phyloP scores from a whole-genome alignment of 1,284 basidiomycete species.

The Pseudozyma tsukubaensis region DNA sequence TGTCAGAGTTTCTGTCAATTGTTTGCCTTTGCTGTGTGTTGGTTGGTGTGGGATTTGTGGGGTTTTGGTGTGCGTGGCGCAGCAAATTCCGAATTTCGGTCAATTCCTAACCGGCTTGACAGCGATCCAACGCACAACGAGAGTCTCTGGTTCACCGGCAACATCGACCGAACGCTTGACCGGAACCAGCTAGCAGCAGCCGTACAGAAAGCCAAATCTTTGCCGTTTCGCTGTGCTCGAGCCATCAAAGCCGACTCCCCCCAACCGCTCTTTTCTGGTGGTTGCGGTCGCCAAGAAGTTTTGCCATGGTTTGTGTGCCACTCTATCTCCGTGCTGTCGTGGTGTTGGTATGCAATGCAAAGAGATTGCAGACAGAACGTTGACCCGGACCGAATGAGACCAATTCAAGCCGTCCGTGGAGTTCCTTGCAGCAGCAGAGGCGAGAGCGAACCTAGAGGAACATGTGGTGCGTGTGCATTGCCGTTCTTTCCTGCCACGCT shows the following conservation, averaged over 20 bases:
- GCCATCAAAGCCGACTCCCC: not conserved
- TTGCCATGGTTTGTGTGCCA: not conserved
- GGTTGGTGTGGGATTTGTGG: too few species aligned
- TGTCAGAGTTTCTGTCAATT: too few species aligned
- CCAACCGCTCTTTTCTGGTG: not conserved
- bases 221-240: not conserved
- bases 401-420: too few species aligned
- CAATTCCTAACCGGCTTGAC: not conserved
- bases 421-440: not conserved
- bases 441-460: too few species aligned
- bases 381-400: too few species aligned
- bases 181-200: too few species aligned
- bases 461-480: too few species aligned
- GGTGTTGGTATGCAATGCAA: not conserved
- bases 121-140: not conserved
- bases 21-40: too few species aligned
- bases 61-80: too few species aligned
- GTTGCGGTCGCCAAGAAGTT: constrained; percentile 1
- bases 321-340: constrained; percentile 9
- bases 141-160: not conserved
- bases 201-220: not conserved
- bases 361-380: too few species aligned
- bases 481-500: too few species aligned
- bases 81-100: constrained; percentile 1
- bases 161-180: not conserved